Evolutionary conservation across 345 rosid species (phyloP).

Genomic region (Rhodamnia rubescens): DNA sequence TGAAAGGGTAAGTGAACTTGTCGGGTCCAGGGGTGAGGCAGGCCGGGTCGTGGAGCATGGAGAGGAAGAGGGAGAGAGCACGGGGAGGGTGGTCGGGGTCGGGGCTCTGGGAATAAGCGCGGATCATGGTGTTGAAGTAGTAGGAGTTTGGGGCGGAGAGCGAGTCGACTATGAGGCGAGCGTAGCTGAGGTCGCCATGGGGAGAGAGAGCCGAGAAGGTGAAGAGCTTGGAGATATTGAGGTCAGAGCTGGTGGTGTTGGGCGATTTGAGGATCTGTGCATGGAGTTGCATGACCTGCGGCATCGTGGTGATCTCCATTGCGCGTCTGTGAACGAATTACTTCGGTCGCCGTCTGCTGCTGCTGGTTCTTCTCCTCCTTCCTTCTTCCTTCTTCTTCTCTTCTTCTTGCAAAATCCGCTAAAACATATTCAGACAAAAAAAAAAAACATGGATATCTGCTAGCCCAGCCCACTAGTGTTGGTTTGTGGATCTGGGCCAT

Average conservation of each 20-base stretch:
- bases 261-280: slow-evolving; percentile 2
- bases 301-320: slow-evolving; percentile 10
- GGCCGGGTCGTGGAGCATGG: not conserved
- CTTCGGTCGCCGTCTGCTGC: not conserved
- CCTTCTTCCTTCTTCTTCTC: too few species aligned
- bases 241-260: not conserved
- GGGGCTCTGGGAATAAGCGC: slow-evolving; percentile 7
- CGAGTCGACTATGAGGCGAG: slow-evolving; percentile 2
- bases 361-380: not conserved
- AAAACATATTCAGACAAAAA: not conserved
- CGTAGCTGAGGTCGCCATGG: slow-evolving; percentile 1
- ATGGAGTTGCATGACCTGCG: slow-evolving; percentile 7
- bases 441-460: not conserved
- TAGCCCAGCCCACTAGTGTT: not conserved
- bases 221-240: slow-evolving; percentile 4
- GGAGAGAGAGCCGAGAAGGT: slow-evolving; percentile 9
- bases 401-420: not conserved
- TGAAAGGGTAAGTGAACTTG: slow-evolving; percentile 17
- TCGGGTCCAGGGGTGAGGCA: not conserved
- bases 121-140: slow-evolving; percentile 10
- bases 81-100: not conserved
- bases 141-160: slow-evolving; percentile 1
- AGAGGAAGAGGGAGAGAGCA: not conserved
- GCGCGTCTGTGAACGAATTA: not conserved
- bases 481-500: not conserved